Conservation (phyloP, 371 early-diverging fungal genomes). For the Actinomucor elegans region DNA sequence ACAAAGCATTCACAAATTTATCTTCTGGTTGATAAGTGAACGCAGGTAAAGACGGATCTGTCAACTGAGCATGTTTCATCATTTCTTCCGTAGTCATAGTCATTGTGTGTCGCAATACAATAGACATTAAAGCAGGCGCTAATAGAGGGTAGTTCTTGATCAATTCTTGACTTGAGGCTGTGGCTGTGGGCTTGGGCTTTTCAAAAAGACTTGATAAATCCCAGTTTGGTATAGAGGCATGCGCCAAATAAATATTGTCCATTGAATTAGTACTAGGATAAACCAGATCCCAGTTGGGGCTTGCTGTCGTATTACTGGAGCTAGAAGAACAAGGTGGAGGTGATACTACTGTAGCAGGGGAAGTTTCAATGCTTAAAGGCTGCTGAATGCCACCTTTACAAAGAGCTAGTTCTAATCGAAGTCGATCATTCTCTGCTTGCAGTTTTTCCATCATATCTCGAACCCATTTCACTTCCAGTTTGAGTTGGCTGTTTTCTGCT, state of each 20-base stretch:
- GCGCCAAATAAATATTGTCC: constrained; percentile 11
- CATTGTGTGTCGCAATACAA: constrained; percentile 16
- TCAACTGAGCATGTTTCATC: not conserved
- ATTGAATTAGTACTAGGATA: not conserved
- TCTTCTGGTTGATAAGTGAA: not conserved
- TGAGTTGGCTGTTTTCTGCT: constrained; percentile 18
- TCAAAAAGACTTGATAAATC: constrained; percentile 8
- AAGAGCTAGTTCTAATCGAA: constrained; percentile 19
- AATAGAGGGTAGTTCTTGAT: constrained; percentile 15
- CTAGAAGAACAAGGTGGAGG: not conserved
- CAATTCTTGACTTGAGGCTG: not conserved
- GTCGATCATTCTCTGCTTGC: constrained; percentile 24
- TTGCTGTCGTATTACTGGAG: too few species aligned
- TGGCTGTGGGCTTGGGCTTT: not conserved
- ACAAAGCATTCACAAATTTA: not conserved
- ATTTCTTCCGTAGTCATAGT: constrained; percentile 22
- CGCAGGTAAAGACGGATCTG: not conserved
- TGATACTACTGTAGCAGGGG: not conserved
- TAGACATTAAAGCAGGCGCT: constrained; percentile 23
- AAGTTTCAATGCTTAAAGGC: not conserved
- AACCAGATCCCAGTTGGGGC: constrained; percentile 2
- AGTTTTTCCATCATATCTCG: constrained; percentile 23
- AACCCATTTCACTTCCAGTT: constrained; percentile 27
- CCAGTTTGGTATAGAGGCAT: constrained; percentile 21
- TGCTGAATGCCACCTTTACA: constrained; percentile 23